A percentile compares a stretch with the other conserved stretches of the same genome.
Evolutionary conservation across 208 protist genomes (phyloP).

Genomic region (Leishmania braziliensis): DNA sequence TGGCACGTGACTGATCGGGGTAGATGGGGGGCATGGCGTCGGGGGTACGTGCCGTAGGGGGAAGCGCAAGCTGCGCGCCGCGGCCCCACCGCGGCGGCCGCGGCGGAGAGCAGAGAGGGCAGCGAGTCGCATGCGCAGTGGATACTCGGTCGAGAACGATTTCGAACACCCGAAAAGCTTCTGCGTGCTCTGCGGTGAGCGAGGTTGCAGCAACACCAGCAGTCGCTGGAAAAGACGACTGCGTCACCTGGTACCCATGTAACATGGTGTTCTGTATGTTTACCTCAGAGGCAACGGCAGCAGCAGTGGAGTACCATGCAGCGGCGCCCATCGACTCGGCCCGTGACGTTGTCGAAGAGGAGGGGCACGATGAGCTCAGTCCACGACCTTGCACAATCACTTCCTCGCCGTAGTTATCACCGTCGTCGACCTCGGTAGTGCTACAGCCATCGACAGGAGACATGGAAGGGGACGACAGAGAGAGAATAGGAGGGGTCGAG

Average conservation of each 20-base stretch:
- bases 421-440: not conserved
- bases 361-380: not conserved
- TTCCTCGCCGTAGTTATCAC: not conserved
- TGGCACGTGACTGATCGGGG: not conserved
- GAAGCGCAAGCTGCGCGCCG: not conserved
- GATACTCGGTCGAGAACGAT: constrained; percentile 1
- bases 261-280: not conserved
- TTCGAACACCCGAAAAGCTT: constrained; percentile 6
- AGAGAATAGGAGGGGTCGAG: not conserved
- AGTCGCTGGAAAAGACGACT: not conserved
- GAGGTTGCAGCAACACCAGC: not conserved
- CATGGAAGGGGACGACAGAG: not conserved
- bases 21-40: not conserved
- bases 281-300: not conserved
- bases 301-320: not conserved
- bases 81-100: constrained; percentile 13
- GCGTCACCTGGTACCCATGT: not conserved
- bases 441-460: not conserved
- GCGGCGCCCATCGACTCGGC: not conserved
- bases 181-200: not conserved
- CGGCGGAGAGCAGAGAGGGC: constrained; percentile 22
- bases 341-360: not conserved
- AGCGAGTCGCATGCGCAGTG: not conserved
- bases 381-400: not conserved
- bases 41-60: not conserved